Conservation (phyloP, 768 basidiomycete species). For the Mycena vitilis region DNA sequence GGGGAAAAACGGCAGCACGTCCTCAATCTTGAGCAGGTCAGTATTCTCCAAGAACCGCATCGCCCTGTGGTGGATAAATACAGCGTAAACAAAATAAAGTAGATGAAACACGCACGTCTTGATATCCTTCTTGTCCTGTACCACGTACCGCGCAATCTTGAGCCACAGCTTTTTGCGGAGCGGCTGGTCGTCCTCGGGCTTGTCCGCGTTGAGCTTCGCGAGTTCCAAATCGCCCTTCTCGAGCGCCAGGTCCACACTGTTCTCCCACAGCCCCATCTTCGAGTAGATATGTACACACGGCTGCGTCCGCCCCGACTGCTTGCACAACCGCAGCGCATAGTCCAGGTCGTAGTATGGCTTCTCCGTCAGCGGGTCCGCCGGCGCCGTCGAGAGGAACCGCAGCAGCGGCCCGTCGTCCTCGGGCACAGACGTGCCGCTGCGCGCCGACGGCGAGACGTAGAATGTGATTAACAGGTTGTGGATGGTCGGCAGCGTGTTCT, state of each 20-base stretch:
- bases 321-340: conserved; percentile 94
- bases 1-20: conserved; percentile 99
- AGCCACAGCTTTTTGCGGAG: conserved; percentile 96
- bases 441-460: conserved; percentile 64
- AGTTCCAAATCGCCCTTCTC: conserved; percentile 95
- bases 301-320: conserved; percentile 80
- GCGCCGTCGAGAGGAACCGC: conserved; percentile 85
- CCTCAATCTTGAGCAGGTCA: conserved; percentile 95
- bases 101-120: conserved; percentile 78
- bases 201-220: conserved; percentile 95
- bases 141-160: conserved; percentile 98
- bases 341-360: conserved; percentile 97
- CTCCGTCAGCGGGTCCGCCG: conserved; percentile 82
- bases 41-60: conserved; percentile 98
- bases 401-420: conserved; percentile 82
- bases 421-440: conserved; percentile 24
- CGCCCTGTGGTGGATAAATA: conserved; percentile 64
- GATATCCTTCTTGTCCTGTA: conserved; percentile 98
- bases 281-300: conserved; percentile 97
- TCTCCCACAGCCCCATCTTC: conserved; percentile 97
- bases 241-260: conserved; percentile 93
- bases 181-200: conserved; percentile 89
- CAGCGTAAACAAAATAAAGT: neutral
- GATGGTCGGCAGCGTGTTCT: conserved; percentile 85
- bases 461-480: conserved; percentile 96